Conservation (phyloP, 2,329 filamentous ascomycete genomes). For the Exophiala sp. region DNA sequence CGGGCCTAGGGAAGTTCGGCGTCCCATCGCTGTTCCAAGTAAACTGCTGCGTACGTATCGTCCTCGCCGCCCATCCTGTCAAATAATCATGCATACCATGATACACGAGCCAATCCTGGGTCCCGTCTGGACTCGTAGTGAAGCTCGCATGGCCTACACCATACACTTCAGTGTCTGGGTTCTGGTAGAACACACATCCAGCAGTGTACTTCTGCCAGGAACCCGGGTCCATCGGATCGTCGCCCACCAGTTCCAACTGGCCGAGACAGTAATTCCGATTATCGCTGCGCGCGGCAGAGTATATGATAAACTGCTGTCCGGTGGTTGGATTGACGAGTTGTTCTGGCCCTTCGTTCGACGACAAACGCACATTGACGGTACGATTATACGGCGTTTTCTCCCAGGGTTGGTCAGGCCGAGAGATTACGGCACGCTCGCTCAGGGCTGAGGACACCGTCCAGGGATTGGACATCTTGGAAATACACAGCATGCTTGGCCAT, state of each 20-base stretch:
- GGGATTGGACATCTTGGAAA: conserved; percentile 48
- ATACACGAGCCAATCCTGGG: conserved; percentile 52
- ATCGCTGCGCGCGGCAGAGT: conserved; percentile 49
- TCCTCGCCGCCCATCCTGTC: conserved; percentile 46
- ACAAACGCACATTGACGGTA: conserved; percentile 35
- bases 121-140: conserved; percentile 46
- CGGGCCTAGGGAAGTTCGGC: conserved; percentile 47
- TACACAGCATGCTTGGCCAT: conserved; percentile 53
- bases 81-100: conserved; percentile 50
- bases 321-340: conserved; percentile 49
- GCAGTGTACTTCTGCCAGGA: conserved; percentile 49
- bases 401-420: conserved; percentile 47
- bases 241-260: conserved; percentile 48
- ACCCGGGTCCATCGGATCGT: conserved; percentile 48
- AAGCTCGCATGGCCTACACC: conserved; percentile 53
- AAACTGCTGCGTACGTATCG: conserved; percentile 50
- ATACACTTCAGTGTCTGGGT: conserved; percentile 43
- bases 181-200: conserved; percentile 50
- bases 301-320: conserved; percentile 49
- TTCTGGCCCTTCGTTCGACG: conserved; percentile 50
- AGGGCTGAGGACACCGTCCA: conserved; percentile 47
- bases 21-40: conserved; percentile 47
- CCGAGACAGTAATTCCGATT: conserved; percentile 54
- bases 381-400: conserved; percentile 52
- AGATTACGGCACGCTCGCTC: conserved; percentile 47